These are phyloP conservation scores for Zygotorulaspora chibaensis DNA, from an alignment of 805 yeast species.

Conservation along the genomic window DNA sequence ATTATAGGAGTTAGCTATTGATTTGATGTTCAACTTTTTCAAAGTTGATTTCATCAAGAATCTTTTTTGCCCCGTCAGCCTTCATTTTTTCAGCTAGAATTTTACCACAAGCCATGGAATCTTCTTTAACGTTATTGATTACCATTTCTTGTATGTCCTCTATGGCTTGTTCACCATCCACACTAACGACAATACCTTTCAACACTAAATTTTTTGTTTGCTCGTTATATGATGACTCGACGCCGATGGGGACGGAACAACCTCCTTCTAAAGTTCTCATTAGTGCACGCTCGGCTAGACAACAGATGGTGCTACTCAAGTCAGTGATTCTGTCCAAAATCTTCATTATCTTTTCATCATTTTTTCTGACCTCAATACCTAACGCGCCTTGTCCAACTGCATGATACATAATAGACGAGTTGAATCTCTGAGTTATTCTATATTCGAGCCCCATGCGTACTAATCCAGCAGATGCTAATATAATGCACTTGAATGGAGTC, in stretches of 20 bases:
- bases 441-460: conserved; percentile 64
- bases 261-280: conserved; percentile 94
- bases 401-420: conserved; percentile 78
- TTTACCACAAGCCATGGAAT: conserved; percentile 68
- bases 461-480: conserved; percentile 91
- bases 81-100: conserved; percentile 63
- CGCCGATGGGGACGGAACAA: conserved; percentile 97
- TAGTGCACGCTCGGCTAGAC: conserved; percentile 83
- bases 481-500: conserved; percentile 63
- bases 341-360: conserved; percentile 54
- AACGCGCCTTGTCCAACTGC: conserved; percentile 99
- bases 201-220: conserved; percentile 46
- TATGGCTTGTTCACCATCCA: conserved; percentile 72
- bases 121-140: conserved; percentile 43
- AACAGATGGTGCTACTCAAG: conserved; percentile 60
- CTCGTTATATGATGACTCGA: conserved; percentile 52
- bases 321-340: conserved; percentile 66
- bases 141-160: conserved; percentile 43
- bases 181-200: conserved; percentile 73
- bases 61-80: conserved; percentile 74
- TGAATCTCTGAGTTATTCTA: conserved; percentile 69
- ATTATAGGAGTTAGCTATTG: not conserved
- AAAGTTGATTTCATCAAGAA: conserved; percentile 74
- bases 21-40: conserved; percentile 46
- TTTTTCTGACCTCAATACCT: conserved; percentile 81